These are phyloP conservation scores for Neobulgaria alba DNA, from an alignment of 2,329 filamentous ascomycete genomes.

Conservation along the genomic window DNA sequence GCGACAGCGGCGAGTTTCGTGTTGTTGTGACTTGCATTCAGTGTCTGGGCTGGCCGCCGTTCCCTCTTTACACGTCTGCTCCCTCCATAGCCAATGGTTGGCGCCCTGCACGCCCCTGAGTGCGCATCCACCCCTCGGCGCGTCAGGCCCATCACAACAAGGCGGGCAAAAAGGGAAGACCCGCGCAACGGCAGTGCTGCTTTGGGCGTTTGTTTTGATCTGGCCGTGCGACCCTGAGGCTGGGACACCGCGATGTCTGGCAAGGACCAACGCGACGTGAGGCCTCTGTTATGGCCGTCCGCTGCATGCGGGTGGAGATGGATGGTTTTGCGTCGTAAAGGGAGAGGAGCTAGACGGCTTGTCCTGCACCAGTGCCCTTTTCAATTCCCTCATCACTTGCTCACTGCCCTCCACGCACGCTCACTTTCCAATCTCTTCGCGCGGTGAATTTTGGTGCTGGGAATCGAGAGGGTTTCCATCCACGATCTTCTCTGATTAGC, in stretches of 20 bases:
- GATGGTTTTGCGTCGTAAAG: not conserved
- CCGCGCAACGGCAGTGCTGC: constrained; percentile 17
- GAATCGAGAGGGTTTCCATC: not conserved
- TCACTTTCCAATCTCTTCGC: not conserved
- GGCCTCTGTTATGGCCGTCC: constrained; percentile 7
- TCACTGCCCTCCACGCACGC: not conserved
- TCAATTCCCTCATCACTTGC: not conserved
- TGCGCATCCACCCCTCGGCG: constrained; percentile 17
- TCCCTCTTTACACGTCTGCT: constrained; percentile 30
- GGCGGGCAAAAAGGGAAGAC: constrained; percentile 17
- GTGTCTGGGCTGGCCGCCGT: not conserved
- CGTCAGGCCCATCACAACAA: constrained; percentile 22
- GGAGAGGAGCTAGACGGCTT: not conserved
- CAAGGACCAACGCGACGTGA: constrained; percentile 19
- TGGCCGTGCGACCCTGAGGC: constrained; percentile 14
- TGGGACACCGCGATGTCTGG: constrained; percentile 18
- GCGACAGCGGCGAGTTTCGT: too few species aligned
- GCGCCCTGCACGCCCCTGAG: constrained; percentile 10
- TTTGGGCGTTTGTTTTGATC: constrained; percentile 26
- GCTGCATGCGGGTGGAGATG: constrained; percentile 9
- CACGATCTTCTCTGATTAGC: constrained; percentile 6
- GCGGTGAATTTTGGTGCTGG: constrained; percentile 1
- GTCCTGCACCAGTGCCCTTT: not conserved
- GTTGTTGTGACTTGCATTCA: constrained; percentile 13
- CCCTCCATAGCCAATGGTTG: constrained; percentile 19